Conservation (phyloP, 805 yeast species). For the Cyberlindnera maritima region DNA sequence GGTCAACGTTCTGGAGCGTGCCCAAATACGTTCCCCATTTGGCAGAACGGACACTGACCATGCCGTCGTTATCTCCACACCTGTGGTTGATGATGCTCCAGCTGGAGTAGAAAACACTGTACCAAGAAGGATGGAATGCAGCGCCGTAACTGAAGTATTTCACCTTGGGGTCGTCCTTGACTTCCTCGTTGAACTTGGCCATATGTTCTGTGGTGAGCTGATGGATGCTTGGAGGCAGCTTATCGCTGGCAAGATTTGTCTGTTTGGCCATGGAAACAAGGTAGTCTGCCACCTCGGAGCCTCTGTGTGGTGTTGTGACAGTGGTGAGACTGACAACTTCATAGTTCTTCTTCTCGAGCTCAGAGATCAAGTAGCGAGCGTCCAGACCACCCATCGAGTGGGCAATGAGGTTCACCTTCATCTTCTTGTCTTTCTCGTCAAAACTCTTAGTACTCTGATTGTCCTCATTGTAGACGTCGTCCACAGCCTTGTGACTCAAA, state of each 20-base stretch:
- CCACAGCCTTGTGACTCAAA: conserved; percentile 21
- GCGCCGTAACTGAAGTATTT: conserved; percentile 85
- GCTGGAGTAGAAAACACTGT: conserved; percentile 57
- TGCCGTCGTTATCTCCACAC: conserved; percentile 74
- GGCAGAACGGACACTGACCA: conserved; percentile 75
- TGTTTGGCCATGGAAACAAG: conserved; percentile 37
- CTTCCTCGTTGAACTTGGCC: conserved; percentile 48
- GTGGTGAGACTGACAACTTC: conserved; percentile 77
- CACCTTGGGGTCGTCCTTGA: conserved; percentile 58
- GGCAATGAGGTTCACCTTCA: conserved; percentile 71
- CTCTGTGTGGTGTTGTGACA: conserved; percentile 84
- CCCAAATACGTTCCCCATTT: conserved; percentile 86
- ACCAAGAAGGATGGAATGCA: conserved; percentile 57
- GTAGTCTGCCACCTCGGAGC: conserved; percentile 79
- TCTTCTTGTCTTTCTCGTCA: conserved; percentile 27
- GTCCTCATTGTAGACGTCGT: conserved; percentile 26
- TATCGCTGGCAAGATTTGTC: conserved; percentile 15
- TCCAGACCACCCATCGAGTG: conserved; percentile 97
- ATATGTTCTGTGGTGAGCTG: conserved; percentile 63
- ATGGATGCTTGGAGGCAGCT: conserved; percentile 45
- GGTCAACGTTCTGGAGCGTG: conserved; percentile 75
- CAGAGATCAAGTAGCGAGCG: conserved; percentile 68
- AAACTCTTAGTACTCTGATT: conserved; percentile 9
- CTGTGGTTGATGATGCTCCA: conserved; percentile 56
- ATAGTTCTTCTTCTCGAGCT: conserved; percentile 43